Percentiles rank a stretch among this genome's conserved stretches.
Evolutionary conservation across 129 eudicot species (phyloP).

Genomic region (Silybum marianum): DNA sequence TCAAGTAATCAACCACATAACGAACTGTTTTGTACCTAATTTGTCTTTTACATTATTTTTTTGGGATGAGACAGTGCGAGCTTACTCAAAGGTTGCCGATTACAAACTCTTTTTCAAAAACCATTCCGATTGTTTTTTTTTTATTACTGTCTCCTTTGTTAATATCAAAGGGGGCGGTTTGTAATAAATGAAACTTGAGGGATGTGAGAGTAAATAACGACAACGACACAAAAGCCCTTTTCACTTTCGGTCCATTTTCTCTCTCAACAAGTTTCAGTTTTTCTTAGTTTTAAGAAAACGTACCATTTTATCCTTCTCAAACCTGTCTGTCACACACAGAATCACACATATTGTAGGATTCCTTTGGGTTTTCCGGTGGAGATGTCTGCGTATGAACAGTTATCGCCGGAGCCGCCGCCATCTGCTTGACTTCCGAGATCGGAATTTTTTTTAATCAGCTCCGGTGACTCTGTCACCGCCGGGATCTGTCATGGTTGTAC

Average conservation of each 20-base stretch:
- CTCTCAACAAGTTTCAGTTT: conserved; percentile 35
- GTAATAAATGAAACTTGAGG: conserved; percentile 3
- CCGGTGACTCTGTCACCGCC: conserved; percentile 33
- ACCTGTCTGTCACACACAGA: conserved; percentile 20
- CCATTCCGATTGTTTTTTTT: not conserved
- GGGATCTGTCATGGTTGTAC: conserved; percentile 27
- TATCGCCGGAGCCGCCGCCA: conserved; percentile 14
- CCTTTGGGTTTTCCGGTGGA: conserved; percentile 22
- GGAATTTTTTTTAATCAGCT: conserved; percentile 20
- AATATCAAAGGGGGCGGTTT: not conserved
- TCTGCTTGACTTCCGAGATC: conserved; percentile 6
- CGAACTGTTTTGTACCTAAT: not conserved
- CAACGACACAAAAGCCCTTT: conserved; percentile 30
- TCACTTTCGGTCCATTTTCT: conserved; percentile 26
- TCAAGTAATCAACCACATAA: not conserved
- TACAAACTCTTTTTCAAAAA: not conserved
- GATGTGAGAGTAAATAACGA: not conserved
- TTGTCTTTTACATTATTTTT: too few relatives aligned
- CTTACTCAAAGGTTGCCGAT: not conserved
- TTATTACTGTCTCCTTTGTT: not conserved
- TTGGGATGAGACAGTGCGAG: not conserved
- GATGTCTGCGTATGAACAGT: conserved; percentile 3
- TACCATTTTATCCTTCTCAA: conserved; percentile 34
- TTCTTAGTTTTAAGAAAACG: conserved; percentile 20
- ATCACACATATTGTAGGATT: conserved; percentile 13